phyloP scores from a whole-genome alignment of 2,329 filamentous ascomycete genomes.

The Fusarium subglutinans region DNA sequence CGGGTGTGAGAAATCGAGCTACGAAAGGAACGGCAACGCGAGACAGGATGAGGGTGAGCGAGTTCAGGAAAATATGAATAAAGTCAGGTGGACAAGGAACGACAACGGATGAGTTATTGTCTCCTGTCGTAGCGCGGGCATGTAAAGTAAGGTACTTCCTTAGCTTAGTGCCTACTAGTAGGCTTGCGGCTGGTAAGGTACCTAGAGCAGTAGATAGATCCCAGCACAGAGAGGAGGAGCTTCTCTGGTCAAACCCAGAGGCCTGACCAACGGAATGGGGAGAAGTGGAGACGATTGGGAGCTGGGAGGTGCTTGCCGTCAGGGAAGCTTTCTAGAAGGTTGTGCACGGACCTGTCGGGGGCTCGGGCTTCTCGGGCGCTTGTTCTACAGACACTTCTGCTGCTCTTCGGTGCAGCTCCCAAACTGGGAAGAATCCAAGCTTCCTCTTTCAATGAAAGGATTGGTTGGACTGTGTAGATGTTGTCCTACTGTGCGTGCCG shows the following conservation, averaged over 20 bases:
- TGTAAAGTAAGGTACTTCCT: background rate
- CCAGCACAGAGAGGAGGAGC: slow-evolving; percentile 20
- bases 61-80: background rate
- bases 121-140: background rate
- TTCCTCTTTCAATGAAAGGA: background rate
- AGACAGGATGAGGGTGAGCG: slow-evolving; percentile 1
- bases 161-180: background rate
- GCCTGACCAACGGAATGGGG: slow-evolving; percentile 33
- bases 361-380: slow-evolving; percentile 30
- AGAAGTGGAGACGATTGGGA: slow-evolving; percentile 31
- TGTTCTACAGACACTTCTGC: slow-evolving; percentile 42
- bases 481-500: background rate
- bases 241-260: slow-evolving; percentile 4
- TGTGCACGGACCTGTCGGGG: slow-evolving; percentile 32
- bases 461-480: slow-evolving; percentile 3
- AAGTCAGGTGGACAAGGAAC: slow-evolving; percentile 6
- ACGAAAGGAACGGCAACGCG: background rate
- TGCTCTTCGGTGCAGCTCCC: slow-evolving; percentile 43
- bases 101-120: slow-evolving; percentile 11
- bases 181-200: background rate
- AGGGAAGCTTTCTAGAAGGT: slow-evolving; percentile 46
- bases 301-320: slow-evolving; percentile 34
- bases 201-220: background rate
- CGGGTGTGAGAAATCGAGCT: background rate
- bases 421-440: slow-evolving; percentile 28